Base-by-base conservation (phyloP, 2,329 filamentous ascomycete genomes). In the Arthrinium puccinioides region DNA sequence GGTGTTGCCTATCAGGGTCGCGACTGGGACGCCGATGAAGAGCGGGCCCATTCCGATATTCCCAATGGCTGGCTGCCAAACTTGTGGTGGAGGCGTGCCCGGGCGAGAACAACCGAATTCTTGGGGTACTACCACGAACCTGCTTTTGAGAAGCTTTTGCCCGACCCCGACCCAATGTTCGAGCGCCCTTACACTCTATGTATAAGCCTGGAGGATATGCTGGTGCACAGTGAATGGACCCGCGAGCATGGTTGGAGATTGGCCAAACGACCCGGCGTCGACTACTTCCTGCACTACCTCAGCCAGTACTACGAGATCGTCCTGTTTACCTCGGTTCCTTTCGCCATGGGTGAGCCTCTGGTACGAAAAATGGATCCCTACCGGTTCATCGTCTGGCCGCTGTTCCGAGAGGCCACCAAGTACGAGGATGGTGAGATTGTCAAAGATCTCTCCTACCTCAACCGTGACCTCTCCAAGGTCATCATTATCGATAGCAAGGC, bases 371-470 rank as follows among this genome's bases (percentile, higher is more conserved):
- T 98, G 42, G 92, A 98, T 57, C 92, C 90, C 24, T 97, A 85
- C 72, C 86, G 84, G 53, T 87, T 97, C 60, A 88, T 97, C 59
- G 84, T 89, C 67, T 97, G 88, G 84, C 88, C 89, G 2, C 69
- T 98, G 32, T 97, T 87, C 70, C 79, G 92, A 38, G 92, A 98
- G 63, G 92, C 90, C n/a, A 97, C 92, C 42, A 86, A 89, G 54
- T 98, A 95, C 60, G 84, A 96, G 64, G 84, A 94, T 46, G 92
- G 92, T 46, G 86, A 96, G 64, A 89, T 97, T 54, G 77, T 98
- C 64, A 98, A 98, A 87, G 92, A 98, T 57, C 79, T 98, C n/a
- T 88, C 88, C 3, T 97, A 95, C 64, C 79, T 98, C 33, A 98
- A 98, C 69, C 86, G 92, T 41, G 88, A 95, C 55, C 75, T 96